Evolutionary conservation across 2,329 filamentous ascomycete genomes (phyloP), one percentile per base, ranked within the genome.

Genomic region (Drechmeria coniospora): DNA sequence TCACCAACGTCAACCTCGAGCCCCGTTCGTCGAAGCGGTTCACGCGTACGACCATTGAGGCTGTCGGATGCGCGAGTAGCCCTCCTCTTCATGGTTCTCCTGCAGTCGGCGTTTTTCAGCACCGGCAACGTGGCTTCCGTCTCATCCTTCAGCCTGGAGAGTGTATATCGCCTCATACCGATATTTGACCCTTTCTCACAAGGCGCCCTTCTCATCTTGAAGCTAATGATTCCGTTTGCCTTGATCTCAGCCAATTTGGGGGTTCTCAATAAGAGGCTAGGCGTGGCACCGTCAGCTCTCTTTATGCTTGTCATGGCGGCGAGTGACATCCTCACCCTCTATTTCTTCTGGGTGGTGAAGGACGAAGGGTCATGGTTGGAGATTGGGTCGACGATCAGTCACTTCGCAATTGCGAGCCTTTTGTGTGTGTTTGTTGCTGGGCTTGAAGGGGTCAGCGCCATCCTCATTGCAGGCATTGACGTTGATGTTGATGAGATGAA

Each of bases 341-440:
- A 90, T 44, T 98, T 98, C 61, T 98, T 98, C 57, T 98, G 82
- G 74, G 82, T 93, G 43, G 90, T 98, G 25, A 80, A 79, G 44
- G 90, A 98, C 42, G 90, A 98, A 49, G 90, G 90, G 0, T 90
- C 79, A 14, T 98, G 90, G 90, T 57, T 98, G 33, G 90, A 98
- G 49, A 98, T 98, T 47, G 90, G 90, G 18, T 92, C 83, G 16
- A 94, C 83, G 4, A 98, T 98, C 39, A 92, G 74, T 45, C 86
- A 95, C 50, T 98, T 95, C 53, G 74, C 75, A 35, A 95, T 98
- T 56, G 87, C 84, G 12, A 94, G 83, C 51, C 51, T 82, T 41
- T 48, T 95, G 24, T 90, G 84, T 40, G 75, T 92, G 7, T 98
- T 98, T 56, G 84, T 98, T 23, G 82, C 84, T 0, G 74, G 68